Conservation (phyloP, 768 basidiomycete species). For the Boletus vermiculosoides region DNA sequence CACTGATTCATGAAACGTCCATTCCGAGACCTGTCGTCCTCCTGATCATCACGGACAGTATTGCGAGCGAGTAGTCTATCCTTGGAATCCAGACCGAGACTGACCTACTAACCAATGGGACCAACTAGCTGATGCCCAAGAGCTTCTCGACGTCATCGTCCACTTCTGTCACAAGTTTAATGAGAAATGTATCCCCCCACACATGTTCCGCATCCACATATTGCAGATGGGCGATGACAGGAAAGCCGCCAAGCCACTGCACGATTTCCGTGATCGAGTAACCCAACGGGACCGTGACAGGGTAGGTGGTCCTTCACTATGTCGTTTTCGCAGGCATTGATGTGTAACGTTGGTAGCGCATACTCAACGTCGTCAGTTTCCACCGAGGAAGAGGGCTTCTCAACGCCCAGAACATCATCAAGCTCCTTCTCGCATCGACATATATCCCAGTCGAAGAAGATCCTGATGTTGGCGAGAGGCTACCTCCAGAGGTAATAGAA, state of each 20-base stretch:
- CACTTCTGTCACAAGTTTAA: constrained; percentile 13
- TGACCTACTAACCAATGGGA: background rate
- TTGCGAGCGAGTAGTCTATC: constrained; percentile 12
- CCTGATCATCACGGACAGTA: constrained; percentile 22
- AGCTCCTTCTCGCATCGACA: constrained; percentile 23
- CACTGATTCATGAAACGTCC: background rate
- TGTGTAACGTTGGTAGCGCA: constrained; percentile 3
- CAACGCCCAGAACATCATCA: constrained; percentile 17
- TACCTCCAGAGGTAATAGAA: constrained; percentile 8
- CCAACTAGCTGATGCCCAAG: constrained; percentile 14
- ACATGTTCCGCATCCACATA: constrained; percentile 26
- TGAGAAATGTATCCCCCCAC: background rate
- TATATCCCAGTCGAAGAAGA: constrained; percentile 19
- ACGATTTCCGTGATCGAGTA: constrained; percentile 22
- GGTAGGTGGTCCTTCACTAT: background rate
- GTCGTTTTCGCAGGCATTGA: background rate
- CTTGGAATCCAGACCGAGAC: background rate
- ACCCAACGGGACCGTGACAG: constrained; percentile 15
- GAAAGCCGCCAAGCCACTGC: constrained; percentile 21
- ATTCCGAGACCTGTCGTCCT: constrained; percentile 10
- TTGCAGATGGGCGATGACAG: constrained; percentile 26
- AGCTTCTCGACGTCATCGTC: constrained; percentile 10
- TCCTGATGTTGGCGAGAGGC: constrained; percentile 16
- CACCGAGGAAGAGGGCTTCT: constrained; percentile 25
- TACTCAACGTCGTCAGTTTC: constrained; percentile 23